Evolutionary conservation across 1,139 yeast species (phyloP), one percentile per base, ranked within the genome.

Genomic region (Lodderomyces beijingensis): DNA sequence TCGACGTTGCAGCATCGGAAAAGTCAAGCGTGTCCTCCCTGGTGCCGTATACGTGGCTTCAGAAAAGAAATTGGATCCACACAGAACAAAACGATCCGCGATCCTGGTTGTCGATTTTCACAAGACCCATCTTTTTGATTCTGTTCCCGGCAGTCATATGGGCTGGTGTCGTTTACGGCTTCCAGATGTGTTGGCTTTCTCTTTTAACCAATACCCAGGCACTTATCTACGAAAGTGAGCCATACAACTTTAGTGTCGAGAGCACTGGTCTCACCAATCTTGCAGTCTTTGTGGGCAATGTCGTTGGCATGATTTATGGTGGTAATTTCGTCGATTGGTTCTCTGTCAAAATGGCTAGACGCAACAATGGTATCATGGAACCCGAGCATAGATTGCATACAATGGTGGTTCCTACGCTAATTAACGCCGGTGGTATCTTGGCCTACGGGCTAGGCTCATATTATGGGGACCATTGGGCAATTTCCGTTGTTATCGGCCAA

Each of bases 141-240:
- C 46, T 59, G 42, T 75, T 77, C 44, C 86, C 87, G 5, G 65
- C 74, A n/a, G 70, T 79, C 13, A 42, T 77, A 9, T 79, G 79
- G 73, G 70, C 76, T 34, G 86, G 85, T 1, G 51, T 76, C 35
- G 55, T 74, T 11, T 79, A 79, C 45, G 88, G 86, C 3, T 62
- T 76, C 14, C 77, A 79, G 31, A 65, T 79, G 59, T 66, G 68
- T 72, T 71, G 77, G 77, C 52, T 70, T 21, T 56, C 72, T 10
- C 49, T 69, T 24, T 49, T 70, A 34, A 54, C 60, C n/a, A 62
- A 65, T 15, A 68, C 76, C 2, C 73, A 67, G 44, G 57, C 74
- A 1, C 55, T 57, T 35, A 55, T 68, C 25, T 67, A 62, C 38
- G 37, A 58, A 10, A 49, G 49, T 3, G 38, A 43, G 10, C 70